Evolutionary conservation across 768 basidiomycete genomes (phyloP).

Genomic region (Macrocybe gigantea): DNA sequence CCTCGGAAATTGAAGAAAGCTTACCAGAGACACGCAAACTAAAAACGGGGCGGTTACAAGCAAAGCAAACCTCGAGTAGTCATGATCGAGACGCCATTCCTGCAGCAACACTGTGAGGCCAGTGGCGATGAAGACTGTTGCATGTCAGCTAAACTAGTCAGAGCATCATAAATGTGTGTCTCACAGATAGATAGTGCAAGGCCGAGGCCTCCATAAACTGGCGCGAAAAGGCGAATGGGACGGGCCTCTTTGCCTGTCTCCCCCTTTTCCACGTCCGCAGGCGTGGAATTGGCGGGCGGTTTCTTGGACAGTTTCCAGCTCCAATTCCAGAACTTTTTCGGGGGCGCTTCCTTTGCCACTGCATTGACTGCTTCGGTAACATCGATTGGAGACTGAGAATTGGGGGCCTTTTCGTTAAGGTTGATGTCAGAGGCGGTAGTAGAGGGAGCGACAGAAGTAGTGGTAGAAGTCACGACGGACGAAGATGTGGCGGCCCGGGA

Average conservation of each 20-base stretch:
- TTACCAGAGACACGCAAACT: constrained; percentile 69
- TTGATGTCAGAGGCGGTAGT: constrained; percentile 47
- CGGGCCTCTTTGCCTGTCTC: constrained; percentile 27
- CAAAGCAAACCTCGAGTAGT: constrained; percentile 59
- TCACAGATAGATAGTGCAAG: constrained; percentile 61
- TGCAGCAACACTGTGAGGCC: constrained; percentile 54
- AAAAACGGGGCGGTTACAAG: constrained; percentile 63
- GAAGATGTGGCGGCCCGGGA: constrained; percentile 34
- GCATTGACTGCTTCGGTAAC: constrained; percentile 24
- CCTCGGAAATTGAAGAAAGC: constrained; percentile 13
- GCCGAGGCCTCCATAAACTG: constrained; percentile 68
- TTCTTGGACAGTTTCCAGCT: constrained; percentile 40
- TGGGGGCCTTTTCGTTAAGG: constrained; percentile 40
- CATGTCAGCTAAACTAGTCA: constrained; percentile 1
- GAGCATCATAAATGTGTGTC: constrained; percentile 11
- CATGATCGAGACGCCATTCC: constrained; percentile 64
- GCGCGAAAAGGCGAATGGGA: constrained; percentile 60
- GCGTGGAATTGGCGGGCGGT: constrained; percentile 18
- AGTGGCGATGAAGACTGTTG: constrained; percentile 61
- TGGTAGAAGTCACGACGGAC: constrained; percentile 26
- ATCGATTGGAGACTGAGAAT: constrained; percentile 18
- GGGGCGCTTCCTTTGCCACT: constrained; percentile 23
- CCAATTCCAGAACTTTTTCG: constrained; percentile 29
- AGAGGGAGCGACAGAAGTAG: constrained; percentile 37
- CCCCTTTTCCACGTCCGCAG: constrained; percentile 49